These are phyloP conservation scores for Rickenella mellea DNA, from an alignment of 768 basidiomycete species.

Conservation along the genomic window DNA sequence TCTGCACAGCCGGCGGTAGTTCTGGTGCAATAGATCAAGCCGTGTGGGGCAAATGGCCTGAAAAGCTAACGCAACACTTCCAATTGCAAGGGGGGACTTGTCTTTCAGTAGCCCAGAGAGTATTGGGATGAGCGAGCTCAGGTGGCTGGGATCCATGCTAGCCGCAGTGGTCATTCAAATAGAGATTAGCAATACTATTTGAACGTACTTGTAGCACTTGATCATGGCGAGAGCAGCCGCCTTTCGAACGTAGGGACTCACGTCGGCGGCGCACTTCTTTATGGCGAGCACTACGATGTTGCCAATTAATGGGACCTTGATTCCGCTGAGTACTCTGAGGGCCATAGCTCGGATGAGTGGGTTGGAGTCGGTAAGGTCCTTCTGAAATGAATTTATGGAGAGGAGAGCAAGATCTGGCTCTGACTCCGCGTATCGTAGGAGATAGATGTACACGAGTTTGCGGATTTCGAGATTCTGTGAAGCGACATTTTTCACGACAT, in stretches of 20 bases:
- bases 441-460: constrained; percentile 96
- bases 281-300: constrained; percentile 80
- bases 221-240: constrained; percentile 85
- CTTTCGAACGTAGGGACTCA: constrained; percentile 92
- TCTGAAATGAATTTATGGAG: constrained; percentile 98
- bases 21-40: constrained; percentile 79
- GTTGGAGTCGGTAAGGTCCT: constrained; percentile 85
- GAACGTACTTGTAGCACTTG: constrained; percentile 65
- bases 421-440: constrained; percentile 84
- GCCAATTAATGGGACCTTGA: constrained; percentile 83
- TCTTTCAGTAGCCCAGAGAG: constrained; percentile 59
- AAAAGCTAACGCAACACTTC: constrained; percentile 80
- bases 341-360: constrained; percentile 97
- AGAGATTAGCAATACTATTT: constrained; percentile 6
- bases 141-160: constrained; percentile 69
- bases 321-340: constrained; percentile 83
- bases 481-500: constrained; percentile 95
- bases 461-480: constrained; percentile 88
- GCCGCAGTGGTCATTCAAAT: constrained; percentile 1
- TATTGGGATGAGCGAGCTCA: constrained; percentile 60
- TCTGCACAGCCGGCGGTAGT: constrained; percentile 78
- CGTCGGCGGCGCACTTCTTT: constrained; percentile 85
- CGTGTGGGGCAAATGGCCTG: constrained; percentile 78
- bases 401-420: constrained; percentile 93
- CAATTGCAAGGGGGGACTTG: constrained; percentile 79